Evolutionary conservation across 495 filamentous ascomycete genomes (phyloP).

Genomic region (Neurospora africana): DNA sequence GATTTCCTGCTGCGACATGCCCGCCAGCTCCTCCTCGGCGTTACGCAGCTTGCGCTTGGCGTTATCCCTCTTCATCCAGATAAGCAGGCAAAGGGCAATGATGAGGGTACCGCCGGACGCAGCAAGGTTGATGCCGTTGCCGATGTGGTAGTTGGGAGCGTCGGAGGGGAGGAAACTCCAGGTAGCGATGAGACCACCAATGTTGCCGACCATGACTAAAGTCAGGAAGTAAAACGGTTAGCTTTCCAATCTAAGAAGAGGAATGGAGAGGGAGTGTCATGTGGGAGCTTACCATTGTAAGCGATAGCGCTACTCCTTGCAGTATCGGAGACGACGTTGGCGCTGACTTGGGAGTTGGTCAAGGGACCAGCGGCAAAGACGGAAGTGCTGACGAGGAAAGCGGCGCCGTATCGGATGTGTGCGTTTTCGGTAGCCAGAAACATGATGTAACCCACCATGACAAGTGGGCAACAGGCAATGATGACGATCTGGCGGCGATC

Average conservation of each 20-base stretch:
- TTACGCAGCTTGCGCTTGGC: slow-evolving; percentile 43
- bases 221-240: background rate
- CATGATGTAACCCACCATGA: slow-evolving; percentile 62
- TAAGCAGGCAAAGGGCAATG: slow-evolving; percentile 31
- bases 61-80: slow-evolving; percentile 59
- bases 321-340: slow-evolving; percentile 63
- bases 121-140: slow-evolving; percentile 65
- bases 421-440: slow-evolving; percentile 48
- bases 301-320: slow-evolving; percentile 56
- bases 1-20: slow-evolving; percentile 43
- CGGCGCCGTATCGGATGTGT: slow-evolving; percentile 56
- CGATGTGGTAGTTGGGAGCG: slow-evolving; percentile 58
- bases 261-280: background rate
- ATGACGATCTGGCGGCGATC: slow-evolving; percentile 56
- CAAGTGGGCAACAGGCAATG: slow-evolving; percentile 42
- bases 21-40: slow-evolving; percentile 44
- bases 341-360: slow-evolving; percentile 53
- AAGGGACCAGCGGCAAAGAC: slow-evolving; percentile 61
- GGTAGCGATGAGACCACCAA: slow-evolving; percentile 60
- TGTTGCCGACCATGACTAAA: slow-evolving; percentile 60
- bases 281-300: slow-evolving; percentile 25
- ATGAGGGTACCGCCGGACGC: slow-evolving; percentile 44
- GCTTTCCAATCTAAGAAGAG: background rate
- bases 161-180: slow-evolving; percentile 60
- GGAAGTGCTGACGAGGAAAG: slow-evolving; percentile 56